Evolutionary conservation across 2,329 filamentous ascomycete genomes (phyloP), one percentile per base, ranked within the genome.

Genomic region (Calonectria pseudoturangicola): DNA sequence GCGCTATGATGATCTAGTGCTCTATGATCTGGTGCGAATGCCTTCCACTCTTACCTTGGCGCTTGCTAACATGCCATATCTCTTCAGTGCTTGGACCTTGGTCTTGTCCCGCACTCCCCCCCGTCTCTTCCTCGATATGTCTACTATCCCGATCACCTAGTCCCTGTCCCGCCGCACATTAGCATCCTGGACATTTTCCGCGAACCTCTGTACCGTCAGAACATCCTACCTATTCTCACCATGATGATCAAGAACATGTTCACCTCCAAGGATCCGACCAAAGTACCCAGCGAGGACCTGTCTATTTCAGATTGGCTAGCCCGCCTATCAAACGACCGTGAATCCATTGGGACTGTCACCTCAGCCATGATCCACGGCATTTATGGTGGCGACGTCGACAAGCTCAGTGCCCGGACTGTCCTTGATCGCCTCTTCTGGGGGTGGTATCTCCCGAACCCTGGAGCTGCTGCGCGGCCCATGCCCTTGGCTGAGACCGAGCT

Each of bases 341-440:
- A 80, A 41, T 75, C 94, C 8, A 91, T 91, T 16, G 88, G 97
- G 77, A 96, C 97, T 78, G 67, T 98, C 21, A 84, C 92, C 8
- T 98, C 95, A 6, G 95, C 93, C 65, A 85, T 92, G 80, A 80
- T 95, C 66, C 97, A 98, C 83, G 97, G 97, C 50, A 95, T 98
- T 71, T 98, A 97, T 83, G 97, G 96, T 27, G 97, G 97, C 6
- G 94, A 98, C 83, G 91, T 98, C 60, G 92, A 94, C 82, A 89
- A 93, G 81, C 87, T 98, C 64, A 98, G 95, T 83, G 91, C 91
- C 60, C 91, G 91, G 77, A 92, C 91, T 64, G 86, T 92, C 12
- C 76, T 83, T 21, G 82, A 84, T 30, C 77, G 78, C 48, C 62
- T 81, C 48, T 84, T 81, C 73, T 82, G 79, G 77, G 74, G 70